Evolutionary conservation across 768 basidiomycete genomes (phyloP).

Genomic region (Lactarius vividus): DNA sequence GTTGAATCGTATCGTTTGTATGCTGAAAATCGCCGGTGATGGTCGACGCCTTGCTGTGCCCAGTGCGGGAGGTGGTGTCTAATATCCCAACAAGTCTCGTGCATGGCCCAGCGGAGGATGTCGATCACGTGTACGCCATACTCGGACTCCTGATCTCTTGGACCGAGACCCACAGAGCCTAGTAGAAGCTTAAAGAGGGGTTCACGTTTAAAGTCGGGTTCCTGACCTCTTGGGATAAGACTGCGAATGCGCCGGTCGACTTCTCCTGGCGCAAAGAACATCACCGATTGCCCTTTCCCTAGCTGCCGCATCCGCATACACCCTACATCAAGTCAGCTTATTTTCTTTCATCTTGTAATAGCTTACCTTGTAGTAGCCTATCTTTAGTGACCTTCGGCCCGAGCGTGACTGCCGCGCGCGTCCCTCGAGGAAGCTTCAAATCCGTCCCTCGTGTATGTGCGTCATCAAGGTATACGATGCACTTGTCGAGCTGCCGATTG

Average conservation of each 20-base stretch:
- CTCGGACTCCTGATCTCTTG: no score
- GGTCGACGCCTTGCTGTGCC: neutral
- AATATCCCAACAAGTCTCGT: neutral
- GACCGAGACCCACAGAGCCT: no score
- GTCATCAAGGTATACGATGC: neutral
- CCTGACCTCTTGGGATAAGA: no score
- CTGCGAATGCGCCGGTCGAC: no score
- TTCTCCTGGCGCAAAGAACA: no score
- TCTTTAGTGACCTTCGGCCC: neutral
- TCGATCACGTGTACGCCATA: neutral
- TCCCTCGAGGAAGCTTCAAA: neutral
- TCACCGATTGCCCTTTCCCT: no score
- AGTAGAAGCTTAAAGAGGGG: no score
- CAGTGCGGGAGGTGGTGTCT: neutral
- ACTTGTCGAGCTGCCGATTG: neutral
- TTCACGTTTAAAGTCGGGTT: no score
- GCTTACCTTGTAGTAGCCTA: neutral
- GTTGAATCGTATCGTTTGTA: neutral
- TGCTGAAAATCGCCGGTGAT: neutral
- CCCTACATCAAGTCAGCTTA: neutral
- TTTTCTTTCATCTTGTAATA: neutral
- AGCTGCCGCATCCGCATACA: no score
- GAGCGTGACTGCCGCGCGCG: neutral
- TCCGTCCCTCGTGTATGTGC: constrained; percentile 1
- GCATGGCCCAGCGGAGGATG: neutral